Base-by-base conservation (phyloP, 306 rosid species). In the Prunus salicina region DNA sequence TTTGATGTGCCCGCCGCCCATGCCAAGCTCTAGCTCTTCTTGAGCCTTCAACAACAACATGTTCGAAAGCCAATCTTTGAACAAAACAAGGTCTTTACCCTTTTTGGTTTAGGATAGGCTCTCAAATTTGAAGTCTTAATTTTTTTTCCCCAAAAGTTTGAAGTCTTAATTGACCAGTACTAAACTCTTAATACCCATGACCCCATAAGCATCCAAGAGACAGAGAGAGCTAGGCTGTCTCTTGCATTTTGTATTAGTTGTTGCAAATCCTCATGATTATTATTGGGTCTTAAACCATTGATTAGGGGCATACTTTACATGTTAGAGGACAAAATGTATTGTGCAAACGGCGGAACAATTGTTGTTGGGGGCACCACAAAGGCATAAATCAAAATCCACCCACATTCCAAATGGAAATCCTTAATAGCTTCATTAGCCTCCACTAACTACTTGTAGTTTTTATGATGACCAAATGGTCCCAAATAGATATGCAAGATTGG, bases 341-440 rank as follows among this genome's bases (percentile, higher is more conserved):
- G 82, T 73, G 82, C 76, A 77, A 85, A 88, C 92, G 89, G 94
- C 92, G 92, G 86, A 78, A 73, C 75, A 73, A 72, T 78, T 75
- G 87, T 73, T 57, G 79, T 76, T 85, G 72, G 86, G 78, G 78
- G 32, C 56, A 52, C 73, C 67, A 63, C 18, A 34, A 57, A 15
- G 25, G 49, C 74, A 69, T 53, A 69, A 57, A 67, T 64, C 45
- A 32, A 75, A 57, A 72, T 62, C 69, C 68, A 74, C 73, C 56
- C 79, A 73, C 74, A 68, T 46, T 72, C 53, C 43, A 20, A 80
- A 79, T 76, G 63, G 72, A 69, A 55, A 53, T 55, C 64, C 79
- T 64, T 41, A 62, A 73, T 32, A 49, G 43, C 76, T 82, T 81
- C 90, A 75, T 80, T 73, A 82, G 30, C 63, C 34, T 63, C 92